These are phyloP conservation scores for Cenococcum geophilum DNA, from an alignment of 495 filamentous ascomycete species.

Conservation along the genomic window DNA sequence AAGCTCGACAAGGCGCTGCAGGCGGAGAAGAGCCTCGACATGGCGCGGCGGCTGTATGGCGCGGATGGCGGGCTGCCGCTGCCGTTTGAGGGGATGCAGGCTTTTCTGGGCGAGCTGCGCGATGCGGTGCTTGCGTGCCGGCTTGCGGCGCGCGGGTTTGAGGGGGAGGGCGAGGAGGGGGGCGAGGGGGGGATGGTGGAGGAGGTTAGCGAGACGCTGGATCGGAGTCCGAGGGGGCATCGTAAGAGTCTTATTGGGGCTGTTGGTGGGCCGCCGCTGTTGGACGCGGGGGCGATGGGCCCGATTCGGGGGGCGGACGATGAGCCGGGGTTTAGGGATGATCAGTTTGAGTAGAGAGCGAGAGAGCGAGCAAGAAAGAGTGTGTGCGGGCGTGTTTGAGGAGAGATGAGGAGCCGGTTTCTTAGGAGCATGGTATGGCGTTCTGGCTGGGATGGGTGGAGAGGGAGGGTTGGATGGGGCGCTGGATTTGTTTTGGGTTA, in stretches of 20 bases:
- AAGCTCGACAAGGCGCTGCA: slow-evolving; percentile 61
- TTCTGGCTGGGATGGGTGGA: no score
- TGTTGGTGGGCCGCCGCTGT: slow-evolving; percentile 11
- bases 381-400: no score
- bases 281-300: slow-evolving; percentile 25
- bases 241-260: slow-evolving; percentile 34
- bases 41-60: slow-evolving; percentile 61
- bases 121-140: slow-evolving; percentile 24
- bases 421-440: no score
- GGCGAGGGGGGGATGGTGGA: slow-evolving; percentile 24
- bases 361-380: background rate
- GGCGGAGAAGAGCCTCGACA: slow-evolving; percentile 66
- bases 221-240: slow-evolving; percentile 25
- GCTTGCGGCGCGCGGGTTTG: slow-evolving; percentile 9
- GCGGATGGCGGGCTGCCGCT: slow-evolving; percentile 41
- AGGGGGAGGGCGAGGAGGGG: slow-evolving; percentile 12
- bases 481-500: no score
- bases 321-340: slow-evolving; percentile 12
- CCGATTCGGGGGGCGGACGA: slow-evolving; percentile 16
- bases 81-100: slow-evolving; percentile 50
- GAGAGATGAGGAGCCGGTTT: no score
- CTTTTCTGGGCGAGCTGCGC: slow-evolving; percentile 54
- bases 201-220: slow-evolving; percentile 29
- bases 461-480: no score
- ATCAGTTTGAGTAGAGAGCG: slow-evolving; percentile 19